Evolutionary conservation across 2,329 filamentous ascomycete genomes (phyloP).

Genomic region (Geosmithia flava): DNA sequence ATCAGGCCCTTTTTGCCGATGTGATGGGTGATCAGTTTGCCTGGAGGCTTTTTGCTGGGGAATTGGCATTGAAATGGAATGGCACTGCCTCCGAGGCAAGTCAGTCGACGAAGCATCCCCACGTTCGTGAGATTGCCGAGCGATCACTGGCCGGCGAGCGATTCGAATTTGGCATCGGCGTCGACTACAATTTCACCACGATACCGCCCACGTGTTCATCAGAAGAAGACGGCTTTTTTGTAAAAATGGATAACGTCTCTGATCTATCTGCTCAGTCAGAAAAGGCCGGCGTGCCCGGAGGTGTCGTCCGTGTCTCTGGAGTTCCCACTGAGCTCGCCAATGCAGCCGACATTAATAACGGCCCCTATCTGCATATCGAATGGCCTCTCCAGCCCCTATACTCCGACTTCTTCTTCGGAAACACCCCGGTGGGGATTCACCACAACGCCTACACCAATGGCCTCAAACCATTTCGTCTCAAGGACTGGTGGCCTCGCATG

Average conservation of each 20-base stretch:
- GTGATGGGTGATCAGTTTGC: constrained; percentile 25
- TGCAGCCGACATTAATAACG: not conserved
- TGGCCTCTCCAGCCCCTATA: constrained; percentile 21
- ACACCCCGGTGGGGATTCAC: constrained; percentile 21
- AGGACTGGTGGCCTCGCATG: constrained; percentile 21
- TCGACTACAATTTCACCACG: constrained; percentile 24
- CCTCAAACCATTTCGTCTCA: constrained; percentile 16
- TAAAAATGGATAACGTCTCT: constrained; percentile 12
- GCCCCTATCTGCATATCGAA: constrained; percentile 6
- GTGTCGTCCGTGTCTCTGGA: constrained; percentile 12
- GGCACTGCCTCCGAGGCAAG: constrained; percentile 8
- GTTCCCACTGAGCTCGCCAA: constrained; percentile 14
- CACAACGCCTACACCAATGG: constrained; percentile 21
- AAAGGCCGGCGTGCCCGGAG: constrained; percentile 16
- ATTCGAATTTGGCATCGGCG: constrained; percentile 25
- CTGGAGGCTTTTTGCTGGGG: constrained; percentile 17
- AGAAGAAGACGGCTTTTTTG: constrained; percentile 22
- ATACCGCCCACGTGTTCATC: constrained; percentile 22
- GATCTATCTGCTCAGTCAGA: constrained; percentile 11
- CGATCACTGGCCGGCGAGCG: constrained; percentile 8
- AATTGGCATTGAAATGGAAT: constrained; percentile 18
- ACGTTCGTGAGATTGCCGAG: not conserved
- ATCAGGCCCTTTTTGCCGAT: constrained; percentile 23
- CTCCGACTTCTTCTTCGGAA: constrained; percentile 23
- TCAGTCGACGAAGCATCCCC: not conserved